Evolutionary conservation across 2,329 filamentous ascomycete genomes (phyloP).

Genomic region (Penicillium frequentans): DNA sequence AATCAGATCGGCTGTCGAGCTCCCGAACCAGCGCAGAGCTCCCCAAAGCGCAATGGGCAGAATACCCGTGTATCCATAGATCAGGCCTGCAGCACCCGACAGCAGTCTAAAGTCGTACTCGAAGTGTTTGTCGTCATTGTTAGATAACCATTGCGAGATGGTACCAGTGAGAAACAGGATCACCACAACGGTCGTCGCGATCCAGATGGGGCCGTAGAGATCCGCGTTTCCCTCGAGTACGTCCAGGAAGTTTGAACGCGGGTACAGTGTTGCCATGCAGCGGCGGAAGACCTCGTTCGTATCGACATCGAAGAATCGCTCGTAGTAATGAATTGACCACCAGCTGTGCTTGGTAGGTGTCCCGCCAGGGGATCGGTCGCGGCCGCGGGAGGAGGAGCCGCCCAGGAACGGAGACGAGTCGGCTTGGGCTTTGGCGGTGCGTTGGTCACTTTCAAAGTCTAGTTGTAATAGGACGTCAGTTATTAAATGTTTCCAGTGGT

Average conservation of each 20-base stretch:
- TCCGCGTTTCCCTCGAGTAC: conserved; percentile 96
- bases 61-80: conserved; percentile 92
- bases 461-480: neutral
- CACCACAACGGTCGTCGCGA: conserved; percentile 93
- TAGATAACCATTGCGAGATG: conserved; percentile 84
- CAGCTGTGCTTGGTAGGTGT: conserved; percentile 77
- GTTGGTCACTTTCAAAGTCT: conserved; percentile 68
- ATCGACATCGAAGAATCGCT: conserved; percentile 98
- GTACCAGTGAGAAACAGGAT: conserved; percentile 95
- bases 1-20: conserved; percentile 86
- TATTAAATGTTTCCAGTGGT: neutral
- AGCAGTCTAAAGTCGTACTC: conserved; percentile 88
- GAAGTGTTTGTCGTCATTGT: conserved; percentile 68
- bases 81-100: conserved; percentile 83
- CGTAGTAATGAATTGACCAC: conserved; percentile 91
- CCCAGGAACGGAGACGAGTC: conserved; percentile 53
- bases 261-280: conserved; percentile 86
- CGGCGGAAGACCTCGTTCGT: conserved; percentile 83
- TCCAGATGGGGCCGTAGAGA: conserved; percentile 97
- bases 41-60: conserved; percentile 85
- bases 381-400: conserved; percentile 38
- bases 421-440: conserved; percentile 50
- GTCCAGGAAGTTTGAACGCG: conserved; percentile 91
- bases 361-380: conserved; percentile 41
- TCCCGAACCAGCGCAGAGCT: conserved; percentile 91